Conservation (phyloP, 495 filamentous ascomycete genomes). For the Patellaria atrata region DNA sequence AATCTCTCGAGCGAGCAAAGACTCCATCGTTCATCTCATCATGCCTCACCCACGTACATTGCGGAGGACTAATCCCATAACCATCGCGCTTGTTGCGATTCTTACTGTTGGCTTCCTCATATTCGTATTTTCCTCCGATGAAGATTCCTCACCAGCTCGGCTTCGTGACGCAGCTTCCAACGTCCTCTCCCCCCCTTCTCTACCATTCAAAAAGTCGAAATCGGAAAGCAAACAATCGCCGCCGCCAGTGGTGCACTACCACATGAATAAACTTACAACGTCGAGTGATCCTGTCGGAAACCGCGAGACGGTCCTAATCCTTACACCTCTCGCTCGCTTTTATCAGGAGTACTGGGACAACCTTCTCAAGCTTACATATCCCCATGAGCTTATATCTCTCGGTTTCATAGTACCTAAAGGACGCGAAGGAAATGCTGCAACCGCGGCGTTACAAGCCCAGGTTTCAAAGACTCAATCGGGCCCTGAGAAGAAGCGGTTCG, state of each 20-base stretch:
- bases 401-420: constrained; percentile 95
- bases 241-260: constrained; percentile 86
- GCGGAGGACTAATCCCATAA: constrained; percentile 54
- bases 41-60: constrained; percentile 31
- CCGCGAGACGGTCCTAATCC: constrained; percentile 73
- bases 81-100: constrained; percentile 43
- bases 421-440: constrained; percentile 72
- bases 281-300: constrained; percentile 58
- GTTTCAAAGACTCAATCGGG: constrained; percentile 73
- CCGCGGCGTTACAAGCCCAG: constrained; percentile 64
- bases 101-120: constrained; percentile 49
- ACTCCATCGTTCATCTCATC: constrained; percentile 1
- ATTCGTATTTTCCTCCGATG: constrained; percentile 45
- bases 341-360: constrained; percentile 95
- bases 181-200: constrained; percentile 55
- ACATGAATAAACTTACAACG: constrained; percentile 84
- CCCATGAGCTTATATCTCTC: constrained; percentile 82
- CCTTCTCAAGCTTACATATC: constrained; percentile 68
- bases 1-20: neutral
- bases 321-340: constrained; percentile 85
- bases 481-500: constrained; percentile 66
- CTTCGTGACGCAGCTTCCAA: constrained; percentile 19
- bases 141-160: constrained; percentile 23
- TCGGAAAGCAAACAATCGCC: constrained; percentile 38
- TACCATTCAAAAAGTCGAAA: constrained; percentile 63